A percentile compares a stretch with the other conserved stretches of the same genome.
These are phyloP conservation scores for Ogataea henricii DNA, from an alignment of 805 yeast genomes.

Conservation along the genomic window DNA sequence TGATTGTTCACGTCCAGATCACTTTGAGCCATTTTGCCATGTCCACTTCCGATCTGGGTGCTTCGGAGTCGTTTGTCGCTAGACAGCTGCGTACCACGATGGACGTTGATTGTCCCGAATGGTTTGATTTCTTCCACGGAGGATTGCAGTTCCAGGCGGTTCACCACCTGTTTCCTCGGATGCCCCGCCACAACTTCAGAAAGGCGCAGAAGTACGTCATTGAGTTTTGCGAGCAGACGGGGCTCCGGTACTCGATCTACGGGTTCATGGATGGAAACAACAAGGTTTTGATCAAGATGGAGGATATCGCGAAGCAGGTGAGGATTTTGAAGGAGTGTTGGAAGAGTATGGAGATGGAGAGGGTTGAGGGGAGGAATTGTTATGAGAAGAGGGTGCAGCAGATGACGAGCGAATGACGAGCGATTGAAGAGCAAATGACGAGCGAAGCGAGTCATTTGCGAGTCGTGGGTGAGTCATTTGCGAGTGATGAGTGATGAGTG, in stretches of 20 bases:
- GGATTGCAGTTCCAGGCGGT: conserved; percentile 91
- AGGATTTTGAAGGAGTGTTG: conserved; percentile 73
- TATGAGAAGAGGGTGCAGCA: conserved; percentile 33
- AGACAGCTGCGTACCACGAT: conserved; percentile 87
- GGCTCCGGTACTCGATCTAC: conserved; percentile 78
- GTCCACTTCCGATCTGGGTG: conserved; percentile 87
- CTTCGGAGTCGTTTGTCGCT: conserved; percentile 73
- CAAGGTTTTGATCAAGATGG: conserved; percentile 66
- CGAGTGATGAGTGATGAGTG: too few species aligned
- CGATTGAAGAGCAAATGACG: not conserved
- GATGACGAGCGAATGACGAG: conserved; percentile 8
- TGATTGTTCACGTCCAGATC: conserved; percentile 93
- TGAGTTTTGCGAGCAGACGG: conserved; percentile 74
- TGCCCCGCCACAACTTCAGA: conserved; percentile 87
- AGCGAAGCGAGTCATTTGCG: not conserved
- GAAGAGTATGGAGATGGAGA: conserved; percentile 59
- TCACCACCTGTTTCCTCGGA: conserved; percentile 85
- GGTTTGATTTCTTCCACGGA: conserved; percentile 91
- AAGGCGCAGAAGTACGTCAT: conserved; percentile 70
- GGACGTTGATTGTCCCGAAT: conserved; percentile 93
- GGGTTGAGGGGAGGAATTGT: conserved; percentile 30
- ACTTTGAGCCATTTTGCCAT: conserved; percentile 89
- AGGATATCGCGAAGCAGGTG: conserved; percentile 80
- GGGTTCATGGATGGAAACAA: conserved; percentile 81
- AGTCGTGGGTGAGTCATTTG: too few species aligned